phyloP scores from a whole-genome alignment of 257 asterid species.

The Ilex aquifolium region DNA sequence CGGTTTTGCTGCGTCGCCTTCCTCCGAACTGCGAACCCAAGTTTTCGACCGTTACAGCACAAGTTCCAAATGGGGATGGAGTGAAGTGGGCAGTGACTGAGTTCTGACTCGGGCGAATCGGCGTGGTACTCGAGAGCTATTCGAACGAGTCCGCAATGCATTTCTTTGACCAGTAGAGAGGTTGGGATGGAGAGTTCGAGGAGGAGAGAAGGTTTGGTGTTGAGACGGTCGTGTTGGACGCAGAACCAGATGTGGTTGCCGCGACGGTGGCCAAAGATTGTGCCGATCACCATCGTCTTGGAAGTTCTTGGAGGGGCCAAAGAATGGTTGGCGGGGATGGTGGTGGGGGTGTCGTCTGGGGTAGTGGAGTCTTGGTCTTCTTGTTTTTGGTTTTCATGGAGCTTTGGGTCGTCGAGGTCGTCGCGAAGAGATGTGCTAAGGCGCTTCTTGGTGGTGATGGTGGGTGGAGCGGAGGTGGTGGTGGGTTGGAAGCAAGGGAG shows the following conservation, averaged over 20 bases:
- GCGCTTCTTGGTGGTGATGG: slow-evolving; percentile 57
- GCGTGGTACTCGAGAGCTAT: slow-evolving; percentile 7
- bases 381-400: slow-evolving; percentile 11
- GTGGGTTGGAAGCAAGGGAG: slow-evolving; percentile 63
- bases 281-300: slow-evolving; percentile 84
- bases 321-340: slow-evolving; percentile 14
- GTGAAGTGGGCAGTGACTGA: slow-evolving; percentile 57
- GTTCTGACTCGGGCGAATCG: slow-evolving; percentile 43
- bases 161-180: not conserved
- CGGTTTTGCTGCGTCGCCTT: slow-evolving; percentile 52
- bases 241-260: slow-evolving; percentile 95
- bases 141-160: not conserved
- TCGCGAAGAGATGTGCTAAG: slow-evolving; percentile 90
- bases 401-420: slow-evolving; percentile 37
- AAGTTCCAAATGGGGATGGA: slow-evolving; percentile 81
- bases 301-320: slow-evolving; percentile 66
- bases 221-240: slow-evolving; percentile 15
- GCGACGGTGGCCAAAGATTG: slow-evolving; percentile 80
- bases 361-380: slow-evolving; percentile 22
- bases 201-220: not conserved
- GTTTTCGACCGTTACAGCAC: slow-evolving; percentile 70
- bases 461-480: slow-evolving; percentile 24
- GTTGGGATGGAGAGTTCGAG: not conserved
- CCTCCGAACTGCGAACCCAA: slow-evolving; percentile 71
- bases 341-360: slow-evolving; percentile 36